Evolutionary conservation across 1,284 basidiomycete genomes (phyloP).

Genomic region (Tilletia indica): DNA sequence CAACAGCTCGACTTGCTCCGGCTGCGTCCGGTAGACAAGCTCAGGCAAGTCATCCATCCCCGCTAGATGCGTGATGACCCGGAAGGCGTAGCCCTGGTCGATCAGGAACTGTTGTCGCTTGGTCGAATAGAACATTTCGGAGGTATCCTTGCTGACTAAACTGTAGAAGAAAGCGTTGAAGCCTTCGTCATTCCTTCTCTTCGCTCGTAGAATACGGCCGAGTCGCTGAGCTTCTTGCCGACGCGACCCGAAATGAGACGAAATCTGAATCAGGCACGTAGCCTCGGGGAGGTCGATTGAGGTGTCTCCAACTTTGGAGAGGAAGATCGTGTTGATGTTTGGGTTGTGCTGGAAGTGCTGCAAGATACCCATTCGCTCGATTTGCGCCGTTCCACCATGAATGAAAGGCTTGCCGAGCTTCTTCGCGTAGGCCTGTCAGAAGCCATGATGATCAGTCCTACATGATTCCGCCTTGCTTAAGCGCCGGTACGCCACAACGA

Average conservation of each 20-base stretch:
- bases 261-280: slow-evolving; percentile 98
- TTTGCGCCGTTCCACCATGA: slow-evolving; percentile 91
- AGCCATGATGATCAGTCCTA: neutral
- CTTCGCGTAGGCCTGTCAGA: slow-evolving; percentile 82
- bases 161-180: slow-evolving; percentile 99
- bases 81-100: slow-evolving; percentile 98
- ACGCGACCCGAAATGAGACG: slow-evolving; percentile 98
- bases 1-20: slow-evolving; percentile 92
- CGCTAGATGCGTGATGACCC: slow-evolving; percentile 96
- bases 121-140: slow-evolving; percentile 99
- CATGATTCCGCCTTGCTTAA: slow-evolving; percentile 15
- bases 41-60: slow-evolving; percentile 82
- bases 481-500: slow-evolving; percentile 18
- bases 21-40: slow-evolving; percentile 83
- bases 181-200: slow-evolving; percentile 95
- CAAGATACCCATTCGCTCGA: slow-evolving; percentile 90
- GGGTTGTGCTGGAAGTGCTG: slow-evolving; percentile 96
- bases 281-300: slow-evolving; percentile 99
- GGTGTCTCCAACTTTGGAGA: slow-evolving; percentile 98
- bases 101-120: slow-evolving; percentile 98
- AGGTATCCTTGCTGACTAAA: slow-evolving; percentile 95
- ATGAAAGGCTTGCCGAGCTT: slow-evolving; percentile 93
- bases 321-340: slow-evolving; percentile 90
- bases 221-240: slow-evolving; percentile 96
- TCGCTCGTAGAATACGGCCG: slow-evolving; percentile 89